A percentile compares a stretch with the other conserved stretches of the same genome.
phyloP scores from a whole-genome alignment of 345 rosid species.

The Cardamine occulta region DNA sequence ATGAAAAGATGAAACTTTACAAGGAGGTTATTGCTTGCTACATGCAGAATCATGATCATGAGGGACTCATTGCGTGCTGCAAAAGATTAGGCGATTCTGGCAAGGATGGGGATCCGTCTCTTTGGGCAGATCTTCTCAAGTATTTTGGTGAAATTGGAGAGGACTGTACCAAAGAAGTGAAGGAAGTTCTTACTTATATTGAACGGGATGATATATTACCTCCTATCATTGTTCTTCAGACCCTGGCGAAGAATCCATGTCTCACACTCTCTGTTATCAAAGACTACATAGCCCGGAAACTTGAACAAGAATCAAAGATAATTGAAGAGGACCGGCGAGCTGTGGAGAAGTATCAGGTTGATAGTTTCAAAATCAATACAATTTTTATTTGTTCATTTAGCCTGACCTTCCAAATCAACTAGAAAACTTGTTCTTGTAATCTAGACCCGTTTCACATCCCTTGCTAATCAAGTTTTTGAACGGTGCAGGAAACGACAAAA shows the following conservation, averaged over 20 bases:
- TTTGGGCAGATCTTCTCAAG: constrained; percentile 97
- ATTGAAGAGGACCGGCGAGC: constrained; percentile 94
- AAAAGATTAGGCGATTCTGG: constrained; percentile 92
- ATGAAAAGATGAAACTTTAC: constrained; percentile 95
- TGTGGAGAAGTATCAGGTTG: constrained; percentile 94
- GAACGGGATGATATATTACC: constrained; percentile 97
- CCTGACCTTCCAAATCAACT: not conserved
- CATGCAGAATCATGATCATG: constrained; percentile 95
- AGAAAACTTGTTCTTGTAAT: not conserved
- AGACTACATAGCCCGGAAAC: constrained; percentile 94
- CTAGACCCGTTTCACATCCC: not conserved
- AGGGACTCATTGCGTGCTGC: constrained; percentile 94
- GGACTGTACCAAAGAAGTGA: constrained; percentile 97
- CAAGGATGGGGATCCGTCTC: constrained; percentile 92
- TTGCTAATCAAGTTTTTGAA: constrained; percentile 13
- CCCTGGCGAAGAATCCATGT: constrained; percentile 86
- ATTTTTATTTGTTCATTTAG: constrained; percentile 7
- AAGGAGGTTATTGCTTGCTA: constrained; percentile 98
- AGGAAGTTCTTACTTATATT: constrained; percentile 83
- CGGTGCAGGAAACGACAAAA: constrained; percentile 74
- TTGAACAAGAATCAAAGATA: constrained; percentile 90
- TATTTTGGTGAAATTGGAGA: constrained; percentile 98
- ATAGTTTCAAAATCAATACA: constrained; percentile 24
- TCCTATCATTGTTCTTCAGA: constrained; percentile 95
- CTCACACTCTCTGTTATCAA: constrained; percentile 95